Base-by-base conservation (phyloP, 1,139 yeast species). In the Debaryomyces robertsiae region DNA sequence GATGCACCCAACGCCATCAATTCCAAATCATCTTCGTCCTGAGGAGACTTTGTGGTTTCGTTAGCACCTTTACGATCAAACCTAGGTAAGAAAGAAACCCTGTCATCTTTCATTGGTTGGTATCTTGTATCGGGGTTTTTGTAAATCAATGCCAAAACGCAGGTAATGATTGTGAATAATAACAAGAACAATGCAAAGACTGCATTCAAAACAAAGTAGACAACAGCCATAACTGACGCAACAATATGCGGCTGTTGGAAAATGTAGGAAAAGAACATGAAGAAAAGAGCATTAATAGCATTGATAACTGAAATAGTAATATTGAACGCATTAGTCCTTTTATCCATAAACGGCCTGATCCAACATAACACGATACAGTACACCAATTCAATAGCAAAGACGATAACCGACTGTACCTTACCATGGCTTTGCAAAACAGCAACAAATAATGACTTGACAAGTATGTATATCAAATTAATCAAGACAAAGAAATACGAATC, bases 81-180 rank as follows among this genome's bases (percentile, higher is more conserved):
- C 49, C 81, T 74, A 24, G 82, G 82, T 53, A 82, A 78, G 64
- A 93, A 93, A 16, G 96, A 87, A 42, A 88, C 94, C 63, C 98
- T 82, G 59, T 93, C 98, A 61, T 93, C 98, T 54, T 86, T 85
- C 89, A 93, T 88, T 52, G 97, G 97, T 71, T 90, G 94, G 69
- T 93, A 93, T 53, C 96, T 78, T 11, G 94, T 82, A 65, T 93
- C 98, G 42, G 98, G 98, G 62, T 93, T 90, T 71, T 85, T 89
- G 63, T 88, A 84, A 27, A 91, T 56, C 52, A 91, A 65, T 0
- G 97, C 96, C 61, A 89, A 73, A 9, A 84, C 73, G 67, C 97
- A 90, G 4, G 96, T 88, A 34, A 90, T 81, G 51, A 91, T 83
- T 41, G 96, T 88, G 74, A 90, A 83, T 41, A 93, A 72, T 57